phyloP scores from a whole-genome alignment of 768 basidiomycete species.

The Gyrodon lividus region DNA sequence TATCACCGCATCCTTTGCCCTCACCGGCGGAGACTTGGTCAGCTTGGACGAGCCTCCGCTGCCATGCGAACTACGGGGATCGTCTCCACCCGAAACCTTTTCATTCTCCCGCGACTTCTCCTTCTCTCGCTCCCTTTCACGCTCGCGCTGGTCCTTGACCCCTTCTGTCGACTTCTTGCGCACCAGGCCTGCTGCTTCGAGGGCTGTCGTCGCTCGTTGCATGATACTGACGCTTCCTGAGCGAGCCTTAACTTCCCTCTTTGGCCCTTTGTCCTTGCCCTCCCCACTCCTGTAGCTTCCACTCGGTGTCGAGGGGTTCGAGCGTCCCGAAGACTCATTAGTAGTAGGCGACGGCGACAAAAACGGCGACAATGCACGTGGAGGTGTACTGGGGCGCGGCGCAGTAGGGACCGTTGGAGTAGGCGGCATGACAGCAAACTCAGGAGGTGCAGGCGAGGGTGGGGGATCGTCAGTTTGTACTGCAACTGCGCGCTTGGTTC shows the following conservation, averaged over 20 bases:
- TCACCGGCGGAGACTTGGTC: constrained; percentile 68
- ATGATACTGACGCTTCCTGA: constrained; percentile 94
- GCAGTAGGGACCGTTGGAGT: constrained; percentile 58
- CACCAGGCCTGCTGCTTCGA: constrained; percentile 82
- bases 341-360: constrained; percentile 56
- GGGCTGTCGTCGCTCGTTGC: constrained; percentile 89
- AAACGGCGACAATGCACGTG: constrained; percentile 49
- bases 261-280: constrained; percentile 48
- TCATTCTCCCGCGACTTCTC: constrained; percentile 46
- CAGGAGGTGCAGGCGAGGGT: constrained; percentile 44
- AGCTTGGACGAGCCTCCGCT: constrained; percentile 58
- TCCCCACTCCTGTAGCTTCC: constrained; percentile 55
- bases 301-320: constrained; percentile 69
- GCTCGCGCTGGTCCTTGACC: constrained; percentile 61
- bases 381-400: constrained; percentile 49
- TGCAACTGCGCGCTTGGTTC: constrained; percentile 27
- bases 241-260: constrained; percentile 59
- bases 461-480: constrained; percentile 47
- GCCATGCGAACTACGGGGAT: constrained; percentile 64
- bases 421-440: constrained; percentile 73
- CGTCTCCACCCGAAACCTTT: constrained; percentile 45
- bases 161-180: constrained; percentile 79
- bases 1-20: constrained; percentile 43
- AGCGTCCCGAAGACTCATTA: constrained; percentile 50
- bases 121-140: constrained; percentile 35